A percentile compares a stretch with the other conserved stretches of the same genome.
Evolutionary conservation across 2,329 filamentous ascomycete genomes (phyloP).

Genomic region (Colletotrichum limetticola): DNA sequence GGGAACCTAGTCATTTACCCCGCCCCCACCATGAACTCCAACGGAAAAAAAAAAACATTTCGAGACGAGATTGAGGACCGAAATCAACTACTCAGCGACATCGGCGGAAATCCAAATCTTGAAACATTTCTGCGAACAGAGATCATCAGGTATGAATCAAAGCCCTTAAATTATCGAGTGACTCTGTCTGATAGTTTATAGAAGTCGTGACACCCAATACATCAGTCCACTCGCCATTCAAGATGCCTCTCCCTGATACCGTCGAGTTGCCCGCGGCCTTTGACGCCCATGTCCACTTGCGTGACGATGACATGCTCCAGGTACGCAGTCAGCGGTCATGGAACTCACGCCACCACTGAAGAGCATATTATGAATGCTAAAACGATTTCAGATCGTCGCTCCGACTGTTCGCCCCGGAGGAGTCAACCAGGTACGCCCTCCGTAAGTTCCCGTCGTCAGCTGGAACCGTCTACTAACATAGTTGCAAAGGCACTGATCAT

Average conservation of each 20-base stretch:
- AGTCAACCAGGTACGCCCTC: constrained; percentile 58
- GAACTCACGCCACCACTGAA: too few relatives aligned
- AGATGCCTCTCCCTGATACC: constrained; percentile 31
- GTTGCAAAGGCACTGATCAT: constrained; percentile 42
- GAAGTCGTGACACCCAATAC: neutral
- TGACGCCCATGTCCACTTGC: constrained; percentile 78
- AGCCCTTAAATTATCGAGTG: neutral
- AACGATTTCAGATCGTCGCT: constrained; percentile 49
- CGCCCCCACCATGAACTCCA: constrained; percentile 33
- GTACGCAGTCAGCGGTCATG: neutral
- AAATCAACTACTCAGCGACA: neutral
- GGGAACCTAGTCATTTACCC: constrained; percentile 29
- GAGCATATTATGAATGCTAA: neutral
- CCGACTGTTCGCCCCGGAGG: constrained; percentile 68
- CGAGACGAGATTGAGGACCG: neutral
- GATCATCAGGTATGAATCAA: neutral
- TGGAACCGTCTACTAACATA: neutral
- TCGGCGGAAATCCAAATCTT: neutral
- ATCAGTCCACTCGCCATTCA: neutral
- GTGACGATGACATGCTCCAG: constrained; percentile 72
- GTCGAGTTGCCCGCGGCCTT: constrained; percentile 71
- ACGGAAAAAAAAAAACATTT: constrained; percentile 33
- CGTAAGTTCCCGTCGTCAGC: neutral
- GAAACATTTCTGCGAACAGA: neutral
- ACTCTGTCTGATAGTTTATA: neutral